Evolutionary conservation across 2,329 filamentous ascomycete genomes (phyloP).

Genomic region (Seiridium cupressi): DNA sequence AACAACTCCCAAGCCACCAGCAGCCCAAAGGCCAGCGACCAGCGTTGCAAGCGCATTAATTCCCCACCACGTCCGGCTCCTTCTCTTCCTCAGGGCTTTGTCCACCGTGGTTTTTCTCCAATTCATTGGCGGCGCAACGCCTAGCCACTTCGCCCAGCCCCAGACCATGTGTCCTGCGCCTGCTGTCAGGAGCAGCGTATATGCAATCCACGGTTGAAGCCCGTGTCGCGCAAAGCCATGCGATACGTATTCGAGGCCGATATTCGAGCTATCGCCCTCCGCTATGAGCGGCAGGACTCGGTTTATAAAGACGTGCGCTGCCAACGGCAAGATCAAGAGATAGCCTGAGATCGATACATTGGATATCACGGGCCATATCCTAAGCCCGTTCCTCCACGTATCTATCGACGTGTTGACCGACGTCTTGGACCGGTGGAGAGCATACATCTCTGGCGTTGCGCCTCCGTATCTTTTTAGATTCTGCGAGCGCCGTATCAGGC

Average conservation of each 20-base stretch:
- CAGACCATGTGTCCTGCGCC: conserved; percentile 79
- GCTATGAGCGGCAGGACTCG: conserved; percentile 71
- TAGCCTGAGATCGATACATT: conserved; percentile 74
- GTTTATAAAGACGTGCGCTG: conserved; percentile 73
- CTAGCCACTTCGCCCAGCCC: conserved; percentile 82
- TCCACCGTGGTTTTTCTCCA: conserved; percentile 48
- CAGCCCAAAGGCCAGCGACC: conserved; percentile 71
- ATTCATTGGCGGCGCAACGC: conserved; percentile 56
- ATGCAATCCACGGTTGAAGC: conserved; percentile 64
- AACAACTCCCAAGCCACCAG: conserved; percentile 76
- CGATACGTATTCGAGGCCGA: conserved; percentile 78
- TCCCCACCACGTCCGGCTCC: conserved; percentile 66
- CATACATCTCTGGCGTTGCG: conserved; percentile 53
- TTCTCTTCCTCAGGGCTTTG: conserved; percentile 48
- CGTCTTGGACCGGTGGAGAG: conserved; percentile 30
- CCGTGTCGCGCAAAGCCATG: conserved; percentile 80
- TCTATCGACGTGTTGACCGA: conserved; percentile 29
- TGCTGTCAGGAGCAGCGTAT: conserved; percentile 63
- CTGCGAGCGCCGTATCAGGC: conserved; percentile 70
- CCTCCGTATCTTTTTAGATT: conserved; percentile 75
- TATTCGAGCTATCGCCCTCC: conserved; percentile 82
- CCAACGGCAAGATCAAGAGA: conserved; percentile 61
- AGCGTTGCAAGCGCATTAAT: conserved; percentile 64
- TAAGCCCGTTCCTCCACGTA: conserved; percentile 8
- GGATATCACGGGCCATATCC: conserved; percentile 69